phyloP scores from a whole-genome alignment of 2,329 filamentous ascomycete species.

The Aspergillus puulaauensis region DNA sequence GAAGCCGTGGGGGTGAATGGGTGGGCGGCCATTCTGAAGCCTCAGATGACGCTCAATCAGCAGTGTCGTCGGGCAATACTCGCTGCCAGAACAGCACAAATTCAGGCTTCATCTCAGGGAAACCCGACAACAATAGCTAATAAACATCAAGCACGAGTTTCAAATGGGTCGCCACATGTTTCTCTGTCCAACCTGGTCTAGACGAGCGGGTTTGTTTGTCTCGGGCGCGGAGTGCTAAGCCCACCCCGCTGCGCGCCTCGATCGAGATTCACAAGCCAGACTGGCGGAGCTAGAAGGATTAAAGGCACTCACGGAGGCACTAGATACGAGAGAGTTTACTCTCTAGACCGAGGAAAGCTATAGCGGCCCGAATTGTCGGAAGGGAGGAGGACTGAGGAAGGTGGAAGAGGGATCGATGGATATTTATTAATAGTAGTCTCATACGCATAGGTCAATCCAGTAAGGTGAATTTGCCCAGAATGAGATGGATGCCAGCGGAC shows the following conservation, averaged over 20 bases:
- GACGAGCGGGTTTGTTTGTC: slow-evolving; percentile 5
- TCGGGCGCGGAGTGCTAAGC: slow-evolving; percentile 8
- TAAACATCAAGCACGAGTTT: neutral
- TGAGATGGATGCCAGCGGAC: neutral
- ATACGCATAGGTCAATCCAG: slow-evolving; percentile 3
- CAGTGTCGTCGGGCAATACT: slow-evolving; percentile 14
- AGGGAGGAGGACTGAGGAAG: neutral
- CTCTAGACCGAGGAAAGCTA: neutral
- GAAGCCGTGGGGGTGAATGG: neutral
- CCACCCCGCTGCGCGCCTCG: slow-evolving; percentile 18
- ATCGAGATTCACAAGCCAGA: slow-evolving; percentile 7
- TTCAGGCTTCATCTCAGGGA: slow-evolving; percentile 1
- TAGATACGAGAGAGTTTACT: neutral
- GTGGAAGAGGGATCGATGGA: slow-evolving; percentile 12
- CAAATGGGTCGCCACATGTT: neutral
- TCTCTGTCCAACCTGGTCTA: slow-evolving; percentile 5
- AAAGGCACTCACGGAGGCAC: slow-evolving; percentile 16
- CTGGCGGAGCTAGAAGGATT: slow-evolving; percentile 3
- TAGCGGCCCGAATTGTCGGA: slow-evolving; percentile 3
- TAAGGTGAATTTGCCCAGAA: slow-evolving; percentile 2
- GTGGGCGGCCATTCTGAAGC: slow-evolving; percentile 1
- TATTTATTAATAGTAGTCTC: slow-evolving; percentile 17
- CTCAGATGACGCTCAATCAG: slow-evolving; percentile 13
- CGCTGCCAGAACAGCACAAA: slow-evolving; percentile 6
- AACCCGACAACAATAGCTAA: slow-evolving; percentile 4